phyloP scores from a whole-genome alignment of 1,284 basidiomycete species.

The Irpex lacteus region DNA sequence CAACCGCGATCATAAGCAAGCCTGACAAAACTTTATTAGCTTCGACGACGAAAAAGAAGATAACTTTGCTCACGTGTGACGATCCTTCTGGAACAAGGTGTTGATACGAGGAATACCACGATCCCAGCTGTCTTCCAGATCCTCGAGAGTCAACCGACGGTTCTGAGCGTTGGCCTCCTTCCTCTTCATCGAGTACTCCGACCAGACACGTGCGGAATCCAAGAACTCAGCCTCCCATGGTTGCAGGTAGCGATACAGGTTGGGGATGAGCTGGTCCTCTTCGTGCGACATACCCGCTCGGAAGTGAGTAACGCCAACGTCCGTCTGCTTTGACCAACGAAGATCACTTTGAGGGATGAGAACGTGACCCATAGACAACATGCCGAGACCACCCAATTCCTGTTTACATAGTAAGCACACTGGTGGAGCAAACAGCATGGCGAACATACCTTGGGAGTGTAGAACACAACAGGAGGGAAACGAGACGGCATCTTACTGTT shows the following conservation, averaged over 20 bases:
- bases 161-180: conserved; percentile 99
- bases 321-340: conserved; percentile 98
- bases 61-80: conserved; percentile 73
- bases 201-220: conserved; percentile 98
- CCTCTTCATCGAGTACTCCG: conserved; percentile 99
- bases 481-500: conserved; percentile 99
- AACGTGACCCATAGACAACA: conserved; percentile 99
- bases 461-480: conserved; percentile 98
- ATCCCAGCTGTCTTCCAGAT: conserved; percentile 97
- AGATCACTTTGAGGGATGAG: conserved; percentile 97
- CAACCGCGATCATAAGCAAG: conserved; percentile 97
- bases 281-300: conserved; percentile 96
- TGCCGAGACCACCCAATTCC: conserved; percentile 96
- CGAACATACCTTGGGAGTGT: conserved; percentile 74
- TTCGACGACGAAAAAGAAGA: conserved; percentile 18
- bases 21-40: conserved; percentile 48
- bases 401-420: conserved; percentile 25
- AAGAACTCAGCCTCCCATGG: conserved; percentile 99
- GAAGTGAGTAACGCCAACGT: conserved; percentile 96
- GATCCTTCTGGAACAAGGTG: conserved; percentile 97
- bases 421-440: conserved; percentile 3
- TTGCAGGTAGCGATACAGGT: conserved; percentile 96
- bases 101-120: conserved; percentile 98
- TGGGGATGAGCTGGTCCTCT: conserved; percentile 93
- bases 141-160: conserved; percentile 93